A percentile compares a stretch with the other conserved stretches of the same genome.
These are phyloP conservation scores for Daldinia eschscholtzii DNA, from an alignment of 2,329 filamentous ascomycete genomes.

Conservation along the genomic window DNA sequence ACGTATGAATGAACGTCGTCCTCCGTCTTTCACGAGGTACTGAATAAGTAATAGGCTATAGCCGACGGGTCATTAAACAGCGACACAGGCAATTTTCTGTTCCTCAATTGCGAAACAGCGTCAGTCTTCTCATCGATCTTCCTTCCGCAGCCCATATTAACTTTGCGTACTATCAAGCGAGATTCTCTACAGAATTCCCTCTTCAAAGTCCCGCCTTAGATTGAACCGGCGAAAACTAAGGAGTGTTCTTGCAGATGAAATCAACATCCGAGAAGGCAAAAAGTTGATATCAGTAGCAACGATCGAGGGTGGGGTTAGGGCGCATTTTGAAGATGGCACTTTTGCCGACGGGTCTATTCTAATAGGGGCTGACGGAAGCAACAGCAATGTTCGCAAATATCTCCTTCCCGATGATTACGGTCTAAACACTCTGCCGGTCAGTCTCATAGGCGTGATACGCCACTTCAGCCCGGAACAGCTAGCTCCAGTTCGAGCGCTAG, in stretches of 20 bases:
- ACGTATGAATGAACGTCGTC: conserved; percentile 40
- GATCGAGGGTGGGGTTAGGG: conserved; percentile 45
- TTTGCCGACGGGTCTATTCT: conserved; percentile 52
- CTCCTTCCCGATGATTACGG: conserved; percentile 52
- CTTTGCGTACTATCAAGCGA: conserved; percentile 37
- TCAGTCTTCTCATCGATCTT: background rate
- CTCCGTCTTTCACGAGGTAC: conserved; percentile 48
- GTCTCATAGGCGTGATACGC: conserved; percentile 55
- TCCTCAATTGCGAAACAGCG: conserved; percentile 57
- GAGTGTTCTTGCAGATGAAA: conserved; percentile 48
- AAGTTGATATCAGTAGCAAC: conserved; percentile 49
- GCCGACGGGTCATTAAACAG: conserved; percentile 51
- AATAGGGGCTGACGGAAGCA: conserved; percentile 58
- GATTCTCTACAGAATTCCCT: conserved; percentile 56
- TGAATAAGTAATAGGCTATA: conserved; percentile 55
- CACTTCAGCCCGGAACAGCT: conserved; percentile 55
- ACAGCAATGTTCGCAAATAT: conserved; percentile 54
- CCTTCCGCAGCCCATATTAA: background rate
- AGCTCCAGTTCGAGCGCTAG: conserved; percentile 58
- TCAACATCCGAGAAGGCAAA: conserved; percentile 54
- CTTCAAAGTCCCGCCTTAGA: conserved; percentile 52
- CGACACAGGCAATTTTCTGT: conserved; percentile 56
- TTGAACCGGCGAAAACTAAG: conserved; percentile 55
- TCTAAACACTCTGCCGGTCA: conserved; percentile 55
- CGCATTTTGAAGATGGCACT: conserved; percentile 53